Evolutionary conservation across 1,139 yeast species (phyloP), one percentile per base, ranked within the genome.

Genomic region (Candida smagusa): DNA sequence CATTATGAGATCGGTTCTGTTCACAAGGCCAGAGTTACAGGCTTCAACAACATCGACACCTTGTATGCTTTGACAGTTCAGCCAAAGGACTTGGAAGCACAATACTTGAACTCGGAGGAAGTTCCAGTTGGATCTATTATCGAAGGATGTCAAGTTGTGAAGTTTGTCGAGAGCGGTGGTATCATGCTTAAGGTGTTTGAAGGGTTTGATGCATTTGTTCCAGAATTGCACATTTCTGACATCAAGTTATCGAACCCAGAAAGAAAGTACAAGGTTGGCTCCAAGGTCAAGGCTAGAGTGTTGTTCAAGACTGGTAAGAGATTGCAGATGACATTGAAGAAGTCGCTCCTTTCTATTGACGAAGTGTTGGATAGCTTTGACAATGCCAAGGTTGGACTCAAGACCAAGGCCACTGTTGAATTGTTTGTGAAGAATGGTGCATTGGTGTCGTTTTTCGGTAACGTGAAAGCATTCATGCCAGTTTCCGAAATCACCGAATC

Each of bases 401-500:
- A 74, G 54, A 74, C 94, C 2, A 70, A 79, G 9, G 97, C 89
- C 9, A 83, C 90, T 3, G 83, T 94, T 33, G 82, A 83, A 44
- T 72, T 77, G 34, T 76, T 90, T 52, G 79, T 79, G 41, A 82
- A 82, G 43, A 71, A 74, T 42, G 98, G 98, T 50, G 95, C 85
- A 31, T 67, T 89, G 36, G 81, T 92, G 4, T 78, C 89, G 22
- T 89, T 92, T 54, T 89, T 88, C 56, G 95, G 95, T 41, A 72
- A 74, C 37, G 63, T 86, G 31, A 76, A 74, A 49, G 98, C 92
- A 0, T 90, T 79, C 56, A 68, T 92, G 46, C 97, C 97, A 29
- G 79, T 82, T 46, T 71, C 81, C 40, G 97, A 92, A 64, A 86
- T 92, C 50, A 84, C 95, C 37, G 97, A 92, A 61, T 83, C 96